Evolutionary conservation across 2,329 filamentous ascomycete species (phyloP).

Genomic region (Diaporthe australafricana): DNA sequence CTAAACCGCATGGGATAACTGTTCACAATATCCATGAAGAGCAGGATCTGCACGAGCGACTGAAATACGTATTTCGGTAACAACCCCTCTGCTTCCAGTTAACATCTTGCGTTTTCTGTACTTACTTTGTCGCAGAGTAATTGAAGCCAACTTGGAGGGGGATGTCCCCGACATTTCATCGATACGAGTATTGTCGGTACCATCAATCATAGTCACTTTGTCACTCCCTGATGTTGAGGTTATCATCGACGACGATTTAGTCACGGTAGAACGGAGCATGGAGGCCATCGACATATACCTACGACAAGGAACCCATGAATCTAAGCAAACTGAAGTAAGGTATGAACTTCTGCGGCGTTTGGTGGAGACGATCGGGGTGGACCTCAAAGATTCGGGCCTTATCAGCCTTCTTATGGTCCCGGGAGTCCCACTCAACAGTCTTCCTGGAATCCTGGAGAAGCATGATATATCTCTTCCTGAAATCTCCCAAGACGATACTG

Average conservation of each 20-base stretch:
- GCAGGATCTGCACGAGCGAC: background rate
- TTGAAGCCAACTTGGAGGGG: background rate
- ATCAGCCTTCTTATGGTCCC: background rate
- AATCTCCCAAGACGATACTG: background rate
- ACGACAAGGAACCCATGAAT: background rate
- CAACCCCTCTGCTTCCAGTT: background rate
- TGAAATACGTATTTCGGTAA: background rate
- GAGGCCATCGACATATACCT: background rate
- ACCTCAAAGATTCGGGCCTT: background rate
- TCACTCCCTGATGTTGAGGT: background rate
- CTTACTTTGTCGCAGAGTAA: background rate
- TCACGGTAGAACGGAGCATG: background rate
- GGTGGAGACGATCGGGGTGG: background rate
- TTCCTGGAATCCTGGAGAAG: background rate
- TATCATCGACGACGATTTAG: background rate
- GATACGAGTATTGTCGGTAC: constrained; percentile 3
- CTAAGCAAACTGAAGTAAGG: background rate
- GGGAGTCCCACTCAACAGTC: background rate
- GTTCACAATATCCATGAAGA: background rate
- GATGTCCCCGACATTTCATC: background rate
- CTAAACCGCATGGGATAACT: background rate
- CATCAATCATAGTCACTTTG: background rate
- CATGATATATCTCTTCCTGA: background rate
- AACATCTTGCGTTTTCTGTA: background rate
- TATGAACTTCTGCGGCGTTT: background rate